Base-by-base conservation (phyloP, 345 rosid genomes). In the Turnera subulata region DNA sequence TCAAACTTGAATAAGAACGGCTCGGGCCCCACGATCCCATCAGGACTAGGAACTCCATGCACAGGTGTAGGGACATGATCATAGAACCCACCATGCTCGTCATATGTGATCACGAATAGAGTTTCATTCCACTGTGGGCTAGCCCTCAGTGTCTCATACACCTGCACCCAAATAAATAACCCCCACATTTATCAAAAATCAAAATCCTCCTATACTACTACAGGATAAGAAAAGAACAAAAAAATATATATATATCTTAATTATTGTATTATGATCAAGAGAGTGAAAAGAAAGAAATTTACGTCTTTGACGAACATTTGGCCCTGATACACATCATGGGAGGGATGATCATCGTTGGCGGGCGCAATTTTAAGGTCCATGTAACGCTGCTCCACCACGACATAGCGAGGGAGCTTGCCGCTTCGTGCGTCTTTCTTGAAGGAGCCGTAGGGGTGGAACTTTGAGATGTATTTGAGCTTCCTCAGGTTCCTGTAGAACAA, bases 111-210 rank as follows among this genome's bases (percentile, higher is more conserved):
- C 47, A 92, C 53, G 18, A 92, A 50, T 43, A 92, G 63, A 0
- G 91, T 89, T 26, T 86, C 70, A 15, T 84, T 86, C 98, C 98
- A 89, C 65, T 92, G 96, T 19, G 96, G 98, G 60, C 98, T 84
- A 1, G 79, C 81, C 74, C 96, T 78, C 62, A 92, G 63, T 2
- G 86, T 81, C 81, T 92, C 98, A 56, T 88, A 91, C 60, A 91
- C 75, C 75, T 71, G 39, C 45, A 33, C 14, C 12, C 16, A 9
- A 42, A 11, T 42, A 1, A 13, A 2, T 4, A 42, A 8, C 3
- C 39, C 8, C 6, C n/a, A 11, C 51, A 7, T 5, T 47, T 17
- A 5, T 47, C n/a, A n/a, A n/a, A n/a, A n/a, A n/a, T n/a, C n/a
- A n/a, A n/a, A n/a, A n/a, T n/a, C n/a, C n/a, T n/a, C n/a, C n/a